A percentile compares a stretch with the other conserved stretches of the same genome.
phyloP scores from a whole-genome alignment of 2,329 filamentous ascomycete genomes.

The Dactylellina parvicollis region DNA sequence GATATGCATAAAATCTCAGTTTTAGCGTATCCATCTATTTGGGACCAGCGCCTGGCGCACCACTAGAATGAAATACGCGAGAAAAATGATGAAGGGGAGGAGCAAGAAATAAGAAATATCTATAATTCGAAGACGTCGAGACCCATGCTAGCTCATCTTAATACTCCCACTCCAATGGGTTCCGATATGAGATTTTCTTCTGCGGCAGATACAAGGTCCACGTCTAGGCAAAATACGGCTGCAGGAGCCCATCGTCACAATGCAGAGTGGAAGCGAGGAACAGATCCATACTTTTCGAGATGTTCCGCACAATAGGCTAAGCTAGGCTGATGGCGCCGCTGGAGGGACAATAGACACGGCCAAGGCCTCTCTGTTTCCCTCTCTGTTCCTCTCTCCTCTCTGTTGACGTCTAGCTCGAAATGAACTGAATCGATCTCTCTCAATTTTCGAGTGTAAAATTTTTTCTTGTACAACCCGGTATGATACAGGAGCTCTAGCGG shows the following conservation, averaged over 20 bases:
- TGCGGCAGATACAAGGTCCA: constrained; percentile 51
- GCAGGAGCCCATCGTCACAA: constrained; percentile 47
- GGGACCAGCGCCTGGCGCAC: constrained; percentile 47
- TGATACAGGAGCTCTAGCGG: constrained; percentile 42
- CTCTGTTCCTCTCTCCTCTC: constrained; percentile 2
- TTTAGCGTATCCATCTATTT: constrained; percentile 54
- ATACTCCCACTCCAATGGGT: constrained; percentile 54
- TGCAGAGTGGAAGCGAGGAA: constrained; percentile 46
- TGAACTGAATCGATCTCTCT: constrained; percentile 10
- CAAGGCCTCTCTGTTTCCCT: constrained; percentile 19
- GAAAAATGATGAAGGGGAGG: constrained; percentile 23
- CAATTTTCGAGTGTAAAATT: not conserved
- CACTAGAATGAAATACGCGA: constrained; percentile 54
- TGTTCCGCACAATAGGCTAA: constrained; percentile 11
- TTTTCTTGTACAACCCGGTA: constrained; percentile 41
- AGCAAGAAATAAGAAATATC: constrained; percentile 40
- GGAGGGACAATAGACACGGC: not conserved
- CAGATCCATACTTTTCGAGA: constrained; percentile 29
- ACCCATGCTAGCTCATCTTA: constrained; percentile 54
- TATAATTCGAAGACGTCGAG: constrained; percentile 47
- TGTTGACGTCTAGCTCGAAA: not conserved
- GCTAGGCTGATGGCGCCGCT: not conserved
- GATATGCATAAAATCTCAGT: constrained; percentile 48
- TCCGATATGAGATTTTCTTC: constrained; percentile 51
- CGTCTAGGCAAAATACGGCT: constrained; percentile 42